Base-by-base conservation (phyloP, 164 flowering plant genomes). In the Aristolochia californica region DNA sequence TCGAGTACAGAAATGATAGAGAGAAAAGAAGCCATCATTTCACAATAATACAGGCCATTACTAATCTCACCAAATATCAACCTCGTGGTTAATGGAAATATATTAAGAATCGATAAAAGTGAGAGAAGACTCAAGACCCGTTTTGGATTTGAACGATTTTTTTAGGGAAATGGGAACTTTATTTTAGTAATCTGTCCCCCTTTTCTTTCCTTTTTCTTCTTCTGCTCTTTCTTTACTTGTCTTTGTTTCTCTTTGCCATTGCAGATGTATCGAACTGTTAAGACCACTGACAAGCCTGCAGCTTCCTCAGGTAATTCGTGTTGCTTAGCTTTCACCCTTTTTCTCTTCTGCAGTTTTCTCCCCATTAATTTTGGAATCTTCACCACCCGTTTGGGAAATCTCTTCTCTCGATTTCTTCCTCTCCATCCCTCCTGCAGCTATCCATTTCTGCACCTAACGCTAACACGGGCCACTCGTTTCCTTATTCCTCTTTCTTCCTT, bases 181-280 rank as follows among this genome's bases (percentile, higher is more conserved):
- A 16, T 56, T 40, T 18, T 34, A 40, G 25, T 56, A 56, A 18
- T 5, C 16, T 26, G 18, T 11, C 43, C 43, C 40, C 40, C 40
- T 23, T 24, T 14, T n/a, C 38, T n/a, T 23, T 15, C 55, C 40
- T 50, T 43, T 13, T 40, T 40, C 26, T 17, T 34, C 26, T 40
- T 45, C 50, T 22, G 15, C 44, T 63, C 13, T 57, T 24, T 60
- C 48, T 22, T 43, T 16, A 45, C 51, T 34, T 23, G 34, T 52
- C 57, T 55, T 51, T 66, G 48, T 23, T 56, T 66, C 53, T 27
- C 58, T 24, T 65, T 68, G 67, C 34, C 64, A 60, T 68, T 66
- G 70, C 77, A 85, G 91, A 85, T 85, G 91, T 85, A 83, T 78
- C 68, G 91, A 72, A 85, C 88, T 72, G 86, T 83, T 52, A 85